Evolutionary conservation across 495 filamentous ascomycete genomes (phyloP).

Genomic region (Penicillium longicatenatum): DNA sequence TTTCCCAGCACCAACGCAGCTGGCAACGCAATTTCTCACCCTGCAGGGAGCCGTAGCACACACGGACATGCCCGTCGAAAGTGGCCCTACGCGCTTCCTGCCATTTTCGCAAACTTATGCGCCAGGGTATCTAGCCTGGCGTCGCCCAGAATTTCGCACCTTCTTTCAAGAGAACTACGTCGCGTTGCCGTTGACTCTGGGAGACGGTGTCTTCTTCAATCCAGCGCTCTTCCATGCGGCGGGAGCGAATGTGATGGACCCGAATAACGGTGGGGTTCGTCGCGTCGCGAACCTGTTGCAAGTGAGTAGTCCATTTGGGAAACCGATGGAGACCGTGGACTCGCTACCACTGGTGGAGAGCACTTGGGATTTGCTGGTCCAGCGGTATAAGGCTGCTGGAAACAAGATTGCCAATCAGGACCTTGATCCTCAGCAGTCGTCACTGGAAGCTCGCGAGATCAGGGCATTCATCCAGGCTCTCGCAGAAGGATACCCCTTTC

Average conservation of each 20-base stretch:
- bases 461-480: conserved; percentile 44
- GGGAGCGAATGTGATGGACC: conserved; percentile 47
- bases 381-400: conserved; percentile 34
- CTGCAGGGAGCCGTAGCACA: conserved; percentile 61
- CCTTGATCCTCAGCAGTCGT: conserved; percentile 25
- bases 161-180: conserved; percentile 52
- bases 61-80: conserved; percentile 53
- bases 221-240: conserved; percentile 60
- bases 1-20: conserved; percentile 48
- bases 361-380: conserved; percentile 41
- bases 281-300: conserved; percentile 57
- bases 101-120: conserved; percentile 55
- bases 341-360: conserved; percentile 41
- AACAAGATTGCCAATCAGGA: conserved; percentile 25
- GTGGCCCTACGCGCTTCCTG: conserved; percentile 55
- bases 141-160: conserved; percentile 43
- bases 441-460: conserved; percentile 15
- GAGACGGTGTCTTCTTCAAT: conserved; percentile 59
- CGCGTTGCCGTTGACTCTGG: conserved; percentile 44
- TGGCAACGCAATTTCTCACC: conserved; percentile 50
- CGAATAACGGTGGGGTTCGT: conserved; percentile 32
- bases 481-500: conserved; percentile 59
- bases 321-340: conserved; percentile 59
- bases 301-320: conserved; percentile 57
- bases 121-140: conserved; percentile 54